Conservation (phyloP, 768 basidiomycete genomes). For the Rhizopogon vesiculosus region DNA sequence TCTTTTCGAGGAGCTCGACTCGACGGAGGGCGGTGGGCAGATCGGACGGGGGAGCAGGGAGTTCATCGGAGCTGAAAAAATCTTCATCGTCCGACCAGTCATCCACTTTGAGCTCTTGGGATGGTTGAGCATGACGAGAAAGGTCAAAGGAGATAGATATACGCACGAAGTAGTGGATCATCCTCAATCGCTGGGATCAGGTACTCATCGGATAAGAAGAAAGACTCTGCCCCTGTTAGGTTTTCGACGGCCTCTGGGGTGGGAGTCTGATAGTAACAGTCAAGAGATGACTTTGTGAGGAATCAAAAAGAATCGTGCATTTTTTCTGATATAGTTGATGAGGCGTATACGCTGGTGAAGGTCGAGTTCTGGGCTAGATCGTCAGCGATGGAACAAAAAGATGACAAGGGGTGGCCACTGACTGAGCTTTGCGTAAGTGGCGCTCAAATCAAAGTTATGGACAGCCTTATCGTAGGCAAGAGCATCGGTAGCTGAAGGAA, state of each 20-base stretch:
- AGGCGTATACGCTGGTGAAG: constrained; percentile 75
- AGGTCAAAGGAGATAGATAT: not conserved
- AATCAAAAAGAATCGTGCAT: constrained; percentile 34
- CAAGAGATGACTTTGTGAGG: not conserved
- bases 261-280: constrained; percentile 41
- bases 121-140: not conserved
- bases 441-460: constrained; percentile 61
- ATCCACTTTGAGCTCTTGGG: constrained; percentile 57
- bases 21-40: constrained; percentile 33
- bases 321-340: constrained; percentile 83
- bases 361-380: constrained; percentile 53
- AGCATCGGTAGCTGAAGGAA: constrained; percentile 56
- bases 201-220: constrained; percentile 74
- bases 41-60: constrained; percentile 19
- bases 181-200: constrained; percentile 80
- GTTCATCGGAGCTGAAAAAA: constrained; percentile 3
- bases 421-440: constrained; percentile 51
- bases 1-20: constrained; percentile 56
- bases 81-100: constrained; percentile 74
- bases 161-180: constrained; percentile 86
- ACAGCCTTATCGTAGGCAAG: constrained; percentile 54
- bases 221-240: constrained; percentile 52
- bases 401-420: constrained; percentile 16
- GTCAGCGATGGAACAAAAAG: not conserved
- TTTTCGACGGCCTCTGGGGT: constrained; percentile 37